phyloP scores from a whole-genome alignment of 371 early-diverging fungal genomes.

The Choanephora cucurbitarum region DNA sequence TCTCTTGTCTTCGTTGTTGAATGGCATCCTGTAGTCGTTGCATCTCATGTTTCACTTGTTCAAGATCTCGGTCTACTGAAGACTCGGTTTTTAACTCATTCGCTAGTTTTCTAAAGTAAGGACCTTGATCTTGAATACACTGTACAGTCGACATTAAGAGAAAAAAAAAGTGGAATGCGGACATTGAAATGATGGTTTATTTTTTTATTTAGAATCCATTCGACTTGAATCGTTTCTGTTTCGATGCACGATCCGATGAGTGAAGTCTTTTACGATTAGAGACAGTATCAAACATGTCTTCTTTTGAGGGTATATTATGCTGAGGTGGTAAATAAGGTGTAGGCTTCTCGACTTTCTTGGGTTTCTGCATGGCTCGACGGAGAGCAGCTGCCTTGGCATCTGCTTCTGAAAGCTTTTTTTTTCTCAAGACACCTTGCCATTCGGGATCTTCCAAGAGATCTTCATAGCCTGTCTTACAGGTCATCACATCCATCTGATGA shows the following conservation, averaged over 20 bases:
- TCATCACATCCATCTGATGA: background rate
- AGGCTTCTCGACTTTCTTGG: background rate
- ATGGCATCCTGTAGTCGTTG: slow-evolving; percentile 1
- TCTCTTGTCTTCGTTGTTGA: slow-evolving; percentile 12
- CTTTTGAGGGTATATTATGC: too few species aligned
- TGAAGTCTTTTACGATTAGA: too few species aligned
- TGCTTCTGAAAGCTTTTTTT: background rate
- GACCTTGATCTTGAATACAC: slow-evolving; percentile 25
- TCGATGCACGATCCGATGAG: too few species aligned
- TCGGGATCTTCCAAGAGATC: background rate
- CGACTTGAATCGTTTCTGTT: too few species aligned
- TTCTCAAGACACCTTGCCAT: background rate
- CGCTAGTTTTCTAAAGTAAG: slow-evolving; percentile 14
- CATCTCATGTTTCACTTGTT: background rate
- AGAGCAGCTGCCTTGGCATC: background rate
- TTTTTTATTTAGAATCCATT: too few species aligned
- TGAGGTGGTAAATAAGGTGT: too few species aligned
- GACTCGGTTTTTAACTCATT: slow-evolving; percentile 14
- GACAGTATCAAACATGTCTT: too few species aligned
- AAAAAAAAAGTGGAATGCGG: slow-evolving; percentile 1
- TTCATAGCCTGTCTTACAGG: background rate
- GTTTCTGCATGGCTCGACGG: background rate
- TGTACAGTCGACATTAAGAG: slow-evolving; percentile 19
- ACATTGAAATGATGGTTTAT: background rate
- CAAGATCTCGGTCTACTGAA: slow-evolving; percentile 4